These are phyloP conservation scores for Kwoniella sp. DNA, from an alignment of 768 basidiomycete genomes.

Conservation along the genomic window DNA sequence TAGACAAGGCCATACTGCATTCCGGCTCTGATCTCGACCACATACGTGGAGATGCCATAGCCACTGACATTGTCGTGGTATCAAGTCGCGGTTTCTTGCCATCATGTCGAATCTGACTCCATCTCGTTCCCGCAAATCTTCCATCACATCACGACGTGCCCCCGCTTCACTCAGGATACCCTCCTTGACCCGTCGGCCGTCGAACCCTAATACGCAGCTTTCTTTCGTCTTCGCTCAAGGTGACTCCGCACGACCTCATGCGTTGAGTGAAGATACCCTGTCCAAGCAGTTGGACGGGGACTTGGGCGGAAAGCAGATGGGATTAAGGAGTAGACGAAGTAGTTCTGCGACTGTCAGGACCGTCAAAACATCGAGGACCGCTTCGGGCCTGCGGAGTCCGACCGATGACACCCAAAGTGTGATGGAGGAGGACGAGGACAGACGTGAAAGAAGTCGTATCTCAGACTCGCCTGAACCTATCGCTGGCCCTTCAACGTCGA, in stretches of 20 bases:
- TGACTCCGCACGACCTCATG: slow-evolving; percentile 5
- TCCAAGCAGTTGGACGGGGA: slow-evolving; percentile 44
- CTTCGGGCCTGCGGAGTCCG: slow-evolving; percentile 22
- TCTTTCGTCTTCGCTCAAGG: slow-evolving; percentile 22
- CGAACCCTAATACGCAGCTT: slow-evolving; percentile 17
- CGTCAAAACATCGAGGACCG: slow-evolving; percentile 18
- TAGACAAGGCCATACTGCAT: no score
- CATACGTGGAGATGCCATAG: neutral
- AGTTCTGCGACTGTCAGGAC: slow-evolving; percentile 38
- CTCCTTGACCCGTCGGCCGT: slow-evolving; percentile 4
- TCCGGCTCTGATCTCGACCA: no score
- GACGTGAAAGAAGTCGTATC: slow-evolving; percentile 5
- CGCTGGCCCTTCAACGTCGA: slow-evolving; percentile 29
- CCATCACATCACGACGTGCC: slow-evolving; percentile 16
- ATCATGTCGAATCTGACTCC: slow-evolving; percentile 5
- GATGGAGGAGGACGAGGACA: slow-evolving; percentile 28
- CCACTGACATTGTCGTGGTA: neutral
- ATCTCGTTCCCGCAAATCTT: slow-evolving; percentile 23
- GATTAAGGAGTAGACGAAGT: slow-evolving; percentile 38
- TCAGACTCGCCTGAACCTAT: slow-evolving; percentile 7
- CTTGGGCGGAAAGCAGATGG: slow-evolving; percentile 43
- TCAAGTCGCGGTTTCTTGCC: neutral
- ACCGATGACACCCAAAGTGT: slow-evolving; percentile 22
- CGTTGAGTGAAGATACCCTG: slow-evolving; percentile 34
- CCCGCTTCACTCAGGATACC: slow-evolving; percentile 22